Evolutionary conservation across 345 rosid genomes (phyloP).

Genomic region (Hevea brasiliensis): DNA sequence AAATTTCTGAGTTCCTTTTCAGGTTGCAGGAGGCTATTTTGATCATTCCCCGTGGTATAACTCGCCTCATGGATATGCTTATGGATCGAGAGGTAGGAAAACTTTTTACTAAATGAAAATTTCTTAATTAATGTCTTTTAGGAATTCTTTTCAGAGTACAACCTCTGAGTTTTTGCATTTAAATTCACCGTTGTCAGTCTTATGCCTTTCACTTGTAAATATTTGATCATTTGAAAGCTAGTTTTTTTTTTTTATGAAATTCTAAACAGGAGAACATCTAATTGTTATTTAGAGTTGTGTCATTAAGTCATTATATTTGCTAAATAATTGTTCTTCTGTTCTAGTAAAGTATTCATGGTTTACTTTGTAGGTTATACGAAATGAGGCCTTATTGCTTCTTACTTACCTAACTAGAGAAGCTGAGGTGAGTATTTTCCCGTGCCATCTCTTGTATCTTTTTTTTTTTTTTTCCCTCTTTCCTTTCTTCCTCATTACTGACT

Average conservation of each 20-base stretch:
- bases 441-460: background rate
- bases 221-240: background rate
- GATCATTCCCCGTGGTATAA: constrained; percentile 94
- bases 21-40: constrained; percentile 99
- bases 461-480: background rate
- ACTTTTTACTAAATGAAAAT: background rate
- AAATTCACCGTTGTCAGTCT: background rate
- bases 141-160: background rate
- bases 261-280: background rate
- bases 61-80: constrained; percentile 98
- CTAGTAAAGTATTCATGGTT: constrained; percentile 21
- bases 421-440: constrained; percentile 48
- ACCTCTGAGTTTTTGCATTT: background rate
- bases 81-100: constrained; percentile 93
- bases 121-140: background rate
- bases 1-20: constrained; percentile 50
- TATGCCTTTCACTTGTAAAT: constrained; percentile 2
- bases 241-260: background rate
- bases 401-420: constrained; percentile 96
- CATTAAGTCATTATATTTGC: background rate
- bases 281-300: background rate
- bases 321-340: background rate
- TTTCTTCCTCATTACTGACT: background rate
- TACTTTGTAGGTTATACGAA: constrained; percentile 74
- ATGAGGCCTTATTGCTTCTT: constrained; percentile 93